Evolutionary conservation across 768 basidiomycete species (phyloP).

Genomic region (Pleurotus salmoneostramineus): DNA sequence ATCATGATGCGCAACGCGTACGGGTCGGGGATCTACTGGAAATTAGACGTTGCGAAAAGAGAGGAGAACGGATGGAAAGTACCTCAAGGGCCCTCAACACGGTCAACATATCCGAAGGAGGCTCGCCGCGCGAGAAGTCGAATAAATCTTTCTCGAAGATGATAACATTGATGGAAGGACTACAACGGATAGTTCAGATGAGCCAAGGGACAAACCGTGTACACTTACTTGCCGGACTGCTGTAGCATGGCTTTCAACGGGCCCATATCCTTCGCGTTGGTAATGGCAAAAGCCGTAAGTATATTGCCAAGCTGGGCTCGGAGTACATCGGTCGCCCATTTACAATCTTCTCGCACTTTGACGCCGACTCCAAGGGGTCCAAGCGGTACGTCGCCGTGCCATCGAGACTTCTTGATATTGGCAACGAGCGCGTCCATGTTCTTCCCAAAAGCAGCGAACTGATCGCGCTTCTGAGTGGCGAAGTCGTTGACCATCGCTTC

Average conservation of each 20-base stretch:
- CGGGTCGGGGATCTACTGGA: constrained; percentile 61
- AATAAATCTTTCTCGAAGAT: constrained; percentile 74
- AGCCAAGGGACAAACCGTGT: constrained; percentile 10
- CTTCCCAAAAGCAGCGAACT: constrained; percentile 56
- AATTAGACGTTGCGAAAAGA: constrained; percentile 10
- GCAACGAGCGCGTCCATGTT: constrained; percentile 57
- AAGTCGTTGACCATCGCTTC: constrained; percentile 48
- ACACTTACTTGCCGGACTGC: constrained; percentile 59
- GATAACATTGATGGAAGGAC: constrained; percentile 48
- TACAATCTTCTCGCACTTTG: constrained; percentile 59
- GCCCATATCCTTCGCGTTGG: constrained; percentile 58
- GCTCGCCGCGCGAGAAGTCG: constrained; percentile 75
- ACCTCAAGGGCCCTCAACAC: constrained; percentile 83
- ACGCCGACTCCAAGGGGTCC: constrained; percentile 82
- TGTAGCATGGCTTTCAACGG: constrained; percentile 54
- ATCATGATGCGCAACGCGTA: constrained; percentile 80
- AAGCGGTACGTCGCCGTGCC: constrained; percentile 65
- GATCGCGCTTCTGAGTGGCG: constrained; percentile 50
- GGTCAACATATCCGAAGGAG: constrained; percentile 57
- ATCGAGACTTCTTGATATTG: constrained; percentile 44
- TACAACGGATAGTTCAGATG: constrained; percentile 18
- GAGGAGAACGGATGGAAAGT: constrained; percentile 18
- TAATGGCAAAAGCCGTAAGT: constrained; percentile 73
- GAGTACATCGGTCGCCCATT: constrained; percentile 61
- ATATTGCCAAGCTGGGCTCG: constrained; percentile 51